These are phyloP conservation scores for Cyclotella baltica DNA, from an alignment of 108 stramenopile species.

Conservation along the genomic window DNA sequence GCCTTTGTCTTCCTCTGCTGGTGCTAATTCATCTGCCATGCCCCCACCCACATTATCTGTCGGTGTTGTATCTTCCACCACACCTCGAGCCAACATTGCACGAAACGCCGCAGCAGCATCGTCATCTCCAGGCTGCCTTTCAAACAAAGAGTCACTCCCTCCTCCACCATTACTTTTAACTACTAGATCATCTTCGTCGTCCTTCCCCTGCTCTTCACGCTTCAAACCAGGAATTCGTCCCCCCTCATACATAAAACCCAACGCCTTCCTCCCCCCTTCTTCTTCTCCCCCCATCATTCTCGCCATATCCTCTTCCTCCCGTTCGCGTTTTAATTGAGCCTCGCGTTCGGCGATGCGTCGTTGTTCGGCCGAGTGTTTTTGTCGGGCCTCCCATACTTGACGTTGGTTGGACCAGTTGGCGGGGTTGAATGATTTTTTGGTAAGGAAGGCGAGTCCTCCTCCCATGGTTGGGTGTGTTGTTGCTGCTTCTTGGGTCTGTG, in stretches of 20 bases:
- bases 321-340: slow-evolving; percentile 74
- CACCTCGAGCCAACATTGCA: slow-evolving; percentile 66
- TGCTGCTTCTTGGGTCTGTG: no score
- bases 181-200: slow-evolving; percentile 2
- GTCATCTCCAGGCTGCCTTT: slow-evolving; percentile 78
- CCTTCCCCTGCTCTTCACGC: slow-evolving; percentile 8
- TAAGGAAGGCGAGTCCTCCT: slow-evolving; percentile 82
- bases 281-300: slow-evolving; percentile 58
- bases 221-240: slow-evolving; percentile 70
- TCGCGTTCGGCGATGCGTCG: slow-evolving; percentile 64
- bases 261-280: slow-evolving; percentile 69
- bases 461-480: no score
- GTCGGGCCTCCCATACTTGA: slow-evolving; percentile 79
- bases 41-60: slow-evolving; percentile 11
- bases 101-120: slow-evolving; percentile 88
- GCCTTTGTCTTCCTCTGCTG: slow-evolving; percentile 16
- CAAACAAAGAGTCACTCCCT: background rate
- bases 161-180: slow-evolving; percentile 19
- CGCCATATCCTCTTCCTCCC: slow-evolving; percentile 86
- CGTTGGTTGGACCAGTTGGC: slow-evolving; percentile 78
- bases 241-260: slow-evolving; percentile 83
- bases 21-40: background rate
- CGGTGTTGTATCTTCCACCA: background rate
- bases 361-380: slow-evolving; percentile 63
- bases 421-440: slow-evolving; percentile 89